phyloP scores from a whole-genome alignment of 495 filamentous ascomycete species.

The Lentithecium fluviatile region DNA sequence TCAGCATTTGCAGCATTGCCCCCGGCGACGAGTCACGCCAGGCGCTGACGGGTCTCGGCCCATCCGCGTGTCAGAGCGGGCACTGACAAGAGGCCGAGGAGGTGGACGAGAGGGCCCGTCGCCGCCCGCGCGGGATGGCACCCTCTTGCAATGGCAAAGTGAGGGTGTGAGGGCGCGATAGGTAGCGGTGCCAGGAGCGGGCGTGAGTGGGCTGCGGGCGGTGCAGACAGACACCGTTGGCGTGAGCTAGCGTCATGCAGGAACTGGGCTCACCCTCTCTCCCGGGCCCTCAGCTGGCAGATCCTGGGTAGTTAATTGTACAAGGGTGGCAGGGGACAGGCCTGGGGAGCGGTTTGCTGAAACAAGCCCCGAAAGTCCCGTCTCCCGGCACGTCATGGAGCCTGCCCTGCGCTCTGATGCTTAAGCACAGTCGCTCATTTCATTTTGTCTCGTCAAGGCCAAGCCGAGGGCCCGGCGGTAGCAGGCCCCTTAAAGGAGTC shows the following conservation, averaged over 20 bases:
- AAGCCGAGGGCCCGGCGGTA: constrained; percentile 4
- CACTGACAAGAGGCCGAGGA: constrained; percentile 31
- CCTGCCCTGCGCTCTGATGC: constrained; percentile 16
- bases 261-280: constrained; percentile 2
- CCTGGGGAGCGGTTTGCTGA: constrained; percentile 20
- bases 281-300: not conserved
- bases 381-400: constrained; percentile 33
- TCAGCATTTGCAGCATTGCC: not conserved
- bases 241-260: constrained; percentile 1
- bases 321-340: constrained; percentile 2
- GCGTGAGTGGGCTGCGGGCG: not conserved
- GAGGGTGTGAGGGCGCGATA: not conserved
- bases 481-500: constrained; percentile 5
- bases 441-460: constrained; percentile 30
- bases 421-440: constrained; percentile 20
- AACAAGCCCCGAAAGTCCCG: constrained; percentile 30
- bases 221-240: not conserved
- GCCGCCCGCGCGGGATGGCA: not conserved
- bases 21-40: constrained; percentile 2
- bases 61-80: not conserved
- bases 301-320: too few species aligned
- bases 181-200: not conserved
- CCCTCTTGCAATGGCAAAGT: not conserved
- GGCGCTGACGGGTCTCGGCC: constrained; percentile 12
- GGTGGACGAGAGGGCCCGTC: constrained; percentile 11